A percentile compares a stretch with the other conserved stretches of the same genome.
phyloP scores from a whole-genome alignment of 164 flowering plant species.

The Berberis thunbergii region DNA sequence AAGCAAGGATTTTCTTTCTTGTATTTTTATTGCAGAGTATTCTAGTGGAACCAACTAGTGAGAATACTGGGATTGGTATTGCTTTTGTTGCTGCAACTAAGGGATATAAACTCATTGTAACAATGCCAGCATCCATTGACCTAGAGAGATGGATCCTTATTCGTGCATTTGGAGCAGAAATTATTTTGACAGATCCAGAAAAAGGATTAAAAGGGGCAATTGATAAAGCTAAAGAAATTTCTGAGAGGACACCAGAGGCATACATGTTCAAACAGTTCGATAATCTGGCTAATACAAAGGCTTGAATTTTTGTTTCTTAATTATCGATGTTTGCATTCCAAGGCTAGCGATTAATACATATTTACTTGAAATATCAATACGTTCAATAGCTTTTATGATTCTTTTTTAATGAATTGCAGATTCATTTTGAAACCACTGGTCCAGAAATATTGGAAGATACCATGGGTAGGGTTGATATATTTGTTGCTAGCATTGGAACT shows the following conservation, averaged over 20 bases:
- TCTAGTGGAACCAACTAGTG: slow-evolving; percentile 89
- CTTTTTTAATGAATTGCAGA: slow-evolving; percentile 36
- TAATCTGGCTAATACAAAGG: slow-evolving; percentile 90
- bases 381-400: slow-evolving; percentile 1
- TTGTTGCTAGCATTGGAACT: slow-evolving; percentile 92
- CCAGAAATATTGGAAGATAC: slow-evolving; percentile 99
- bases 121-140: slow-evolving; percentile 95
- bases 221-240: slow-evolving; percentile 74
- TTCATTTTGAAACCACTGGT: slow-evolving; percentile 95
- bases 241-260: slow-evolving; percentile 59
- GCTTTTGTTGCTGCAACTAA: slow-evolving; percentile 86
- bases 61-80: slow-evolving; percentile 89
- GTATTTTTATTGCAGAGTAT: slow-evolving; percentile 33
- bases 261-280: slow-evolving; percentile 91
- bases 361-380: not conserved
- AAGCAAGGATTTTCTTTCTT: not conserved
- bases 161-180: slow-evolving; percentile 90
- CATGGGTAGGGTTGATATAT: slow-evolving; percentile 85
- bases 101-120: slow-evolving; percentile 76
- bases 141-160: slow-evolving; percentile 80
- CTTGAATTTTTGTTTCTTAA: slow-evolving; percentile 8
- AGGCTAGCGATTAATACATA: not conserved
- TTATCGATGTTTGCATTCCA: not conserved
- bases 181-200: slow-evolving; percentile 70
- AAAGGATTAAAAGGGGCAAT: slow-evolving; percentile 86